These are phyloP conservation scores for Kluyveromyces sp. DNA, from an alignment of 1,139 yeast genomes.

Conservation along the genomic window DNA sequence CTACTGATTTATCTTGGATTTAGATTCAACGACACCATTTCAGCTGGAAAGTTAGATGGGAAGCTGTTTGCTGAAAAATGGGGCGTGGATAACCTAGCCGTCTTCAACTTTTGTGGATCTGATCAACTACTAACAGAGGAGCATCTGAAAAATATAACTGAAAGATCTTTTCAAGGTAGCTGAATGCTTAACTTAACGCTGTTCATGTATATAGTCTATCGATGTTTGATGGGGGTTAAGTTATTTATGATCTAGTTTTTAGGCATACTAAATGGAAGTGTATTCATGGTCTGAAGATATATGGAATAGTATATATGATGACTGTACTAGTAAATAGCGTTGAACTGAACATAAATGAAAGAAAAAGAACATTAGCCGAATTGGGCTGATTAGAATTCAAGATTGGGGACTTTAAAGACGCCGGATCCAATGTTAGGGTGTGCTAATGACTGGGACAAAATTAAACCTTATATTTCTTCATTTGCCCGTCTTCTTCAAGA, in stretches of 20 bases:
- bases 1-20: slow-evolving; percentile 25
- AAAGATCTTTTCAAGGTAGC: not conserved
- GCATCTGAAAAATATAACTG: not conserved
- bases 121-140: slow-evolving; percentile 7
- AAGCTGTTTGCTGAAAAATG: slow-evolving; percentile 24
- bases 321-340: not conserved
- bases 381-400: not conserved
- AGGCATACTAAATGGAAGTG: not conserved
- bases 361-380: not conserved
- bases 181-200: not conserved
- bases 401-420: too few species aligned
- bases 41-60: slow-evolving; percentile 10
- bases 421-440: too few species aligned
- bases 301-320: not conserved
- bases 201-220: not conserved
- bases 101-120: slow-evolving; percentile 18
- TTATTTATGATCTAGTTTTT: not conserved
- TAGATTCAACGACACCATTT: slow-evolving; percentile 21
- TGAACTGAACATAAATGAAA: not conserved
- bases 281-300: not conserved
- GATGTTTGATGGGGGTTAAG: not conserved
- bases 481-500: slow-evolving; percentile 41
- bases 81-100: slow-evolving; percentile 27
- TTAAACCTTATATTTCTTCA: slow-evolving; percentile 37
- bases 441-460: not conserved